These are phyloP conservation scores for Aspergillus coremiiformis DNA, from an alignment of 495 filamentous ascomycete genomes.

Conservation along the genomic window DNA sequence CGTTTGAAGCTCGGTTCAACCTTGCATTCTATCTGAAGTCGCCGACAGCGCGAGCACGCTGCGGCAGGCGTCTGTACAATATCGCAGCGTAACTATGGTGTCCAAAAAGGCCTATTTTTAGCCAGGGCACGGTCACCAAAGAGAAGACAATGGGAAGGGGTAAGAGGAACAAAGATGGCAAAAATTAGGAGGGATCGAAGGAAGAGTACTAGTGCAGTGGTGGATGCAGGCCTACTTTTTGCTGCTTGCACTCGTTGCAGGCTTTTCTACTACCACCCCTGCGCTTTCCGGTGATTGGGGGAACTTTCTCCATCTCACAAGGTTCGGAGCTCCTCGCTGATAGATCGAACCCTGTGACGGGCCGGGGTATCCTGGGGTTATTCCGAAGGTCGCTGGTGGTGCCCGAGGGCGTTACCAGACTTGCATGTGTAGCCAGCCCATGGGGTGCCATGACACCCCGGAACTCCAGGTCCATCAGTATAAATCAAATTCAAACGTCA, in stretches of 20 bases:
- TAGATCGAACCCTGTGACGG: slow-evolving; percentile 28
- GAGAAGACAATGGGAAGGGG: background rate
- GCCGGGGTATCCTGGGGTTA: slow-evolving; percentile 32
- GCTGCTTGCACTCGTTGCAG: slow-evolving; percentile 46
- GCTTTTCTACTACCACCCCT: slow-evolving; percentile 42
- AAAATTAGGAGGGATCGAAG: slow-evolving; percentile 3
- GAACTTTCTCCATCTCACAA: slow-evolving; percentile 37
- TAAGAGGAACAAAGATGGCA: background rate
- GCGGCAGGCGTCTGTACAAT: slow-evolving; percentile 40
- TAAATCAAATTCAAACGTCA: slow-evolving; percentile 25
- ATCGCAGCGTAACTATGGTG: slow-evolving; percentile 38
- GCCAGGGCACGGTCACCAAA: background rate
- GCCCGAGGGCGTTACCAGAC: slow-evolving; percentile 24
- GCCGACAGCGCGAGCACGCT: slow-evolving; percentile 42
- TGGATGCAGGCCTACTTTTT: slow-evolving; percentile 30
- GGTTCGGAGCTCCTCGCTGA: slow-evolving; percentile 30
- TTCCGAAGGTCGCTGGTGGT: slow-evolving; percentile 38
- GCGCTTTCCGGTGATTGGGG: slow-evolving; percentile 40
- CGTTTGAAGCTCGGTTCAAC: slow-evolving; percentile 42
- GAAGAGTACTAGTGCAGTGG: slow-evolving; percentile 7
- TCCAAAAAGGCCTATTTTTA: slow-evolving; percentile 4
- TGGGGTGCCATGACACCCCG: slow-evolving; percentile 34
- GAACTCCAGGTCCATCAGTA: slow-evolving; percentile 38
- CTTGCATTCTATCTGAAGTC: slow-evolving; percentile 43
- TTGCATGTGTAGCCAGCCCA: slow-evolving; percentile 24